These are phyloP conservation scores for Rhizoclosmatium sp. DNA, from an alignment of 192 early-diverging fungal genomes.

Conservation along the genomic window DNA sequence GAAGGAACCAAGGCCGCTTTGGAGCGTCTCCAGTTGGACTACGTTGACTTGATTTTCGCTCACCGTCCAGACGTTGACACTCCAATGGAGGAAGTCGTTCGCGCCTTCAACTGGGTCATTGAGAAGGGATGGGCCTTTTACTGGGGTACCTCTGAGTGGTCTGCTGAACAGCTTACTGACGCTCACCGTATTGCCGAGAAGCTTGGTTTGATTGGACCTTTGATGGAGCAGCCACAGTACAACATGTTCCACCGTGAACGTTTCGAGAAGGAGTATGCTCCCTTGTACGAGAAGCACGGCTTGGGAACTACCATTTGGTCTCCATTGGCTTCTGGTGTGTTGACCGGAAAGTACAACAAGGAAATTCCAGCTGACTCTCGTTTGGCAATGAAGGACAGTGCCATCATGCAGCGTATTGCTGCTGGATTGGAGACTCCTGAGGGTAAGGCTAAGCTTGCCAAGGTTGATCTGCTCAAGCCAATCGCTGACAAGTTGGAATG, in stretches of 20 bases:
- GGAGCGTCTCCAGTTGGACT: conserved; percentile 69
- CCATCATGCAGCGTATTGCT: conserved; percentile 66
- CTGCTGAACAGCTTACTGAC: conserved; percentile 76
- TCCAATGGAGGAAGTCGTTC: conserved; percentile 88
- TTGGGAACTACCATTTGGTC: conserved; percentile 84
- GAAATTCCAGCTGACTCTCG: conserved; percentile 74
- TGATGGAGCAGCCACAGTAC: conserved; percentile 79
- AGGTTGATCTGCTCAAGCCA: conserved; percentile 61
- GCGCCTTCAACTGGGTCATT: conserved; percentile 84
- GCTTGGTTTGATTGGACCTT: conserved; percentile 65
- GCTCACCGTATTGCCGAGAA: conserved; percentile 74
- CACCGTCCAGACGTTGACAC: conserved; percentile 78
- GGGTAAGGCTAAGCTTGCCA: conserved; percentile 72
- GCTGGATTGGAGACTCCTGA: conserved; percentile 64
- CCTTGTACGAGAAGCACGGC: conserved; percentile 71
- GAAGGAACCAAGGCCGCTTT: conserved; percentile 80
- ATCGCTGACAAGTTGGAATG: conserved; percentile 67
- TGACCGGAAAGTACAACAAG: conserved; percentile 78
- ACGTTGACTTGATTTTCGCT: conserved; percentile 76
- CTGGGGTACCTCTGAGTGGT: conserved; percentile 88
- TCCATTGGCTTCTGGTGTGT: conserved; percentile 71
- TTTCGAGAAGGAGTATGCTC: conserved; percentile 57
- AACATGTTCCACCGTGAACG: conserved; percentile 83
- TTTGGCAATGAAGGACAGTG: conserved; percentile 65
- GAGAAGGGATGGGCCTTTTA: conserved; percentile 83